Evolutionary conservation across 2,329 filamentous ascomycete genomes (phyloP), one percentile per base, ranked within the genome.

Genomic region (Sporothrix phasma): DNA sequence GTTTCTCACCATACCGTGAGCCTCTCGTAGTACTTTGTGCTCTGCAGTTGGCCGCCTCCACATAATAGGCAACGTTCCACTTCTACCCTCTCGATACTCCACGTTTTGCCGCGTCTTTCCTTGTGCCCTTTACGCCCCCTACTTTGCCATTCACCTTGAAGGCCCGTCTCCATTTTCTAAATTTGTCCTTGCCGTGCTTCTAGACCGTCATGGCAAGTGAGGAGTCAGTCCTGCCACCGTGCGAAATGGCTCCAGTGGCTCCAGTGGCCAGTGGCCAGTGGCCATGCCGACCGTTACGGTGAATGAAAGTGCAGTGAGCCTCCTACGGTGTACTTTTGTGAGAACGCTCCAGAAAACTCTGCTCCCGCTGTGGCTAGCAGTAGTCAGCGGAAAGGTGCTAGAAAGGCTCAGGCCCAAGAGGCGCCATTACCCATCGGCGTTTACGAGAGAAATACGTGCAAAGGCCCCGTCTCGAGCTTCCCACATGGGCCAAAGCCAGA

Each of bases 71-170:
- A 31, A 60, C 26, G 26, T 46, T 46, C 56, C 56, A 15, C 56
- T 46, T 58, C 54, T 29, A 58, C 22, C 22, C 54, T 5, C 26
- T 11, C 4, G 13, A 24, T 6, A 45, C 56, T 59, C 54, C 54
- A 58, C 43, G 7, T 43, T 58, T 59, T 45, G 56, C 56, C 56
- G 56, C 39, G 39, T 59, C 56, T 43, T 58, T 58, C 54, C 54
- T 43, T 24, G 15, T 39, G 34, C 15, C 37, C 17, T 43, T 19
- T 11, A 10, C 15, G 11, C 34, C 10, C 10, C 34, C 34, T 37
- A 13, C 34, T 37, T 4, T 13, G 34, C 15, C 11, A 11, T 13
- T 13, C 34, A 13, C 34, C 11, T 37, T 37, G 34, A 3, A 10
- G 10, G 34, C 34, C 34, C 34, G 34, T 58, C 34, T 58, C 54